Conservation (phyloP, 371 early-diverging fungal species). For the Mucor irregularis region DNA sequence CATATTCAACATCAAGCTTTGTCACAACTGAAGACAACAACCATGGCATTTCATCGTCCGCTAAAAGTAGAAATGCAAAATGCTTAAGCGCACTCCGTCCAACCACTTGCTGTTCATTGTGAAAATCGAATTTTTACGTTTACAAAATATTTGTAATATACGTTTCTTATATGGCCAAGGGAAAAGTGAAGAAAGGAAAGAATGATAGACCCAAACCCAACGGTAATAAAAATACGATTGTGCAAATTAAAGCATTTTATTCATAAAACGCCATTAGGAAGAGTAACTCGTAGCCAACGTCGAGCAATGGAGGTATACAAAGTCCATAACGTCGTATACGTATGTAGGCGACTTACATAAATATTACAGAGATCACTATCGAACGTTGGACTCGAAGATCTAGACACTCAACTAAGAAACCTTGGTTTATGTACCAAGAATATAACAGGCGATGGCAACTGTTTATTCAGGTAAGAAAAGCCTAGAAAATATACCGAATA, state of each 20-base stretch:
- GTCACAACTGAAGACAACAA: too few relatives aligned
- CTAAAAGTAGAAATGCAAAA: too few relatives aligned
- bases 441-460: constrained; percentile 86
- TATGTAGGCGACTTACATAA: not conserved
- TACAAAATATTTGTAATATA: too few relatives aligned
- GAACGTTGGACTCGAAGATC: constrained; percentile 5
- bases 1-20: constrained; percentile 32
- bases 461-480: constrained; percentile 66
- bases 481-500: not conserved
- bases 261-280: not conserved
- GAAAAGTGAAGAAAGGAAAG: constrained; percentile 2
- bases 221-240: not conserved
- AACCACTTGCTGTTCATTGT: too few relatives aligned
- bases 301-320: constrained; percentile 2
- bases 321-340: too few relatives aligned
- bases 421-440: constrained; percentile 66
- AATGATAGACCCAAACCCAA: too few relatives aligned
- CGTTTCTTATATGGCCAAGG: not conserved
- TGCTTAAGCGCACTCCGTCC: too few relatives aligned
- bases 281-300: constrained; percentile 8
- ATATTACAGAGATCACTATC: constrained; percentile 1
- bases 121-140: too few relatives aligned
- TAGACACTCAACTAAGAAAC: constrained; percentile 31
- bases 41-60: too few relatives aligned
- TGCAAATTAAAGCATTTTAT: not conserved